Base-by-base conservation (phyloP, 2,329 filamentous ascomycete species). In the Trichoderma simmonsii region DNA sequence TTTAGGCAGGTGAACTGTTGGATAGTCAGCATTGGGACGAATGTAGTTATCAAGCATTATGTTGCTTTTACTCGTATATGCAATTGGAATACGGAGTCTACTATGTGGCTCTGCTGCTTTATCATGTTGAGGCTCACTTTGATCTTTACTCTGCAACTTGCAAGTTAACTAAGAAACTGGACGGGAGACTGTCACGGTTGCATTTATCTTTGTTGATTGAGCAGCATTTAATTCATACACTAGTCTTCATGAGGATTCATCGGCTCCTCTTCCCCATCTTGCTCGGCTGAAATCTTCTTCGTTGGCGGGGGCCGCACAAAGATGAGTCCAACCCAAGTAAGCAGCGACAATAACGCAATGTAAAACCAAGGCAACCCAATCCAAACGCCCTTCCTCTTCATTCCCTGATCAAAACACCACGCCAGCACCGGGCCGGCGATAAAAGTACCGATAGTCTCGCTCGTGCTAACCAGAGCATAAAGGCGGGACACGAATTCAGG, bases 351-450 rank as follows among this genome's bases (percentile, higher is more conserved):
- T 14, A 79, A 72, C 0, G 78, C 77, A 18, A 83, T 73, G 63
- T 84, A 84, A 61, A 83, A 79, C 79, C 81, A 84, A 5, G 82
- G 83, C 70, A 83, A 32, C 0, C 83, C 83, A 39, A 77, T 82
- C 79, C 79, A 81, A 1, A 78, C 21, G 0, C 82, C 82, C 70
- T 79, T 81, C 65, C 67, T 75, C 62, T 79, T 77, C 73, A 84
- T 54, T 0, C 83, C 82, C 14, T 75, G 67, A 5, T 80, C 79
- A 66, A 84, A 84, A 26, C 77, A 80, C 77, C 79, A 80, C 0
- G 83, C 83, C 57, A 84, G 70, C 8, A 80, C 80, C 0, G 83
- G 83, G 0, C 80, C 82, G n/a, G 79, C 83, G 6, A 83, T 77
- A 30, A 84, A 82, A 0, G 81, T 79, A 0, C 83, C 83, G 8